These are phyloP conservation scores for Mycosarcoma maydis DNA, from an alignment of 1,284 basidiomycete genomes.

Conservation along the genomic window DNA sequence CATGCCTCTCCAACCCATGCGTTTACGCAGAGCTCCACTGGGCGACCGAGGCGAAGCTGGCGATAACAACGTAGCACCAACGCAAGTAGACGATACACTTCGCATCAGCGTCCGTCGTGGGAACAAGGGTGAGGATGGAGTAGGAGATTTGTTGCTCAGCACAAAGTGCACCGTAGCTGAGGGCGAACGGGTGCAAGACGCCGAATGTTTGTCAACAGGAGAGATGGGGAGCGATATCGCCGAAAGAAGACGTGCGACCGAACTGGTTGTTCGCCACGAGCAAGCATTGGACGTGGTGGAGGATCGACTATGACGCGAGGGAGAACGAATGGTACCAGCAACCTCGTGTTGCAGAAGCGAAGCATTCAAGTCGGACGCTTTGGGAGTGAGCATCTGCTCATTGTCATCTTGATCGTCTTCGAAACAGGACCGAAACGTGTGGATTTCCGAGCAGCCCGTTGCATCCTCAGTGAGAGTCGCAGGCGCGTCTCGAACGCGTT, in stretches of 20 bases:
- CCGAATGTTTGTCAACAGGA: not conserved
- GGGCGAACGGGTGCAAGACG: not conserved
- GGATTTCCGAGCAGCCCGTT: not conserved
- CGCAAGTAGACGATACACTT: constrained; percentile 29
- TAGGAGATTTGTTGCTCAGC: constrained; percentile 20
- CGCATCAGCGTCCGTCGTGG: constrained; percentile 28
- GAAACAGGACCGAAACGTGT: constrained; percentile 6
- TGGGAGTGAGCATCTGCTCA: constrained; percentile 8
- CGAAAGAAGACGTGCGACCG: constrained; percentile 10
- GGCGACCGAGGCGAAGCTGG: constrained; percentile 9
- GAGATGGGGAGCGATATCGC: constrained; percentile 7
- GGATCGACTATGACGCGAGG: constrained; percentile 5
- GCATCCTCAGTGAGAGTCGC: not conserved
- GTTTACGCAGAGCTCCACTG: constrained; percentile 11
- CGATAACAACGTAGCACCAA: constrained; percentile 3
- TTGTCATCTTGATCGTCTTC: constrained; percentile 22
- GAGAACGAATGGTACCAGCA: not conserved
- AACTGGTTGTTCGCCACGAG: not conserved
- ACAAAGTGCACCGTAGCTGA: constrained; percentile 8
- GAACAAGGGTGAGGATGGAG: constrained; percentile 29
- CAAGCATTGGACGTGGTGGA: constrained; percentile 11
- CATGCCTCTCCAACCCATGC: constrained; percentile 27
- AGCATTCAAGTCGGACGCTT: constrained; percentile 5
- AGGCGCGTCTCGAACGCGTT: constrained; percentile 19
- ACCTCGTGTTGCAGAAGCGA: not conserved